These are phyloP conservation scores for Trypanosoma mega DNA, from an alignment of 208 protist species.

Conservation along the genomic window DNA sequence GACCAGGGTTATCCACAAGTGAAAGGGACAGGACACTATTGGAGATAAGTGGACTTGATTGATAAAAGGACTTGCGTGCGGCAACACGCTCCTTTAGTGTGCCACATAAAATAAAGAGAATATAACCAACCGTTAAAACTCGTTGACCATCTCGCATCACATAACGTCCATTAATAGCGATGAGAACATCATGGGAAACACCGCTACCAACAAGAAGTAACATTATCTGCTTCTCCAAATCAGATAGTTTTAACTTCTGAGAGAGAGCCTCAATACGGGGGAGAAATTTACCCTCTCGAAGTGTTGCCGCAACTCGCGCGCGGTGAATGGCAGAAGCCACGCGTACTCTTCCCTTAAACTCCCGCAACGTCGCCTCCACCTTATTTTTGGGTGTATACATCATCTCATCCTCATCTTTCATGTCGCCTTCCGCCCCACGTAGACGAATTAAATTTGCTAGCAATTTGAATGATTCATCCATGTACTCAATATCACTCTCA, in stretches of 20 bases:
- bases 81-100: slow-evolving; percentile 80
- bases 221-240: slow-evolving; percentile 90
- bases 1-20: slow-evolving; percentile 41
- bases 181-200: slow-evolving; percentile 87
- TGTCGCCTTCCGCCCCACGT: slow-evolving; percentile 83
- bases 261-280: slow-evolving; percentile 88
- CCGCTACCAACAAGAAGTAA: slow-evolving; percentile 84
- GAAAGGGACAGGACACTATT: slow-evolving; percentile 73
- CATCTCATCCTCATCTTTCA: slow-evolving; percentile 88
- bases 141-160: slow-evolving; percentile 83
- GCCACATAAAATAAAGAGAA: slow-evolving; percentile 90
- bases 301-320: slow-evolving; percentile 67
- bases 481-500: slow-evolving; percentile 87
- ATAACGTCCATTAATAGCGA: slow-evolving; percentile 88
- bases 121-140: slow-evolving; percentile 85
- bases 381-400: slow-evolving; percentile 72
- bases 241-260: slow-evolving; percentile 59
- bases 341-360: slow-evolving; percentile 81
- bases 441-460: slow-evolving; percentile 82
- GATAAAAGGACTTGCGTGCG: slow-evolving; percentile 86
- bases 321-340: slow-evolving; percentile 59
- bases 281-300: slow-evolving; percentile 51
- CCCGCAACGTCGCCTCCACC: slow-evolving; percentile 77
- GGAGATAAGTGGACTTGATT: slow-evolving; percentile 65
- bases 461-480: slow-evolving; percentile 90